A percentile compares a stretch with the other conserved stretches of the same genome.
Conservation (phyloP, 495 filamentous ascomycete genomes). For the Lasiosphaeris hirsuta region DNA sequence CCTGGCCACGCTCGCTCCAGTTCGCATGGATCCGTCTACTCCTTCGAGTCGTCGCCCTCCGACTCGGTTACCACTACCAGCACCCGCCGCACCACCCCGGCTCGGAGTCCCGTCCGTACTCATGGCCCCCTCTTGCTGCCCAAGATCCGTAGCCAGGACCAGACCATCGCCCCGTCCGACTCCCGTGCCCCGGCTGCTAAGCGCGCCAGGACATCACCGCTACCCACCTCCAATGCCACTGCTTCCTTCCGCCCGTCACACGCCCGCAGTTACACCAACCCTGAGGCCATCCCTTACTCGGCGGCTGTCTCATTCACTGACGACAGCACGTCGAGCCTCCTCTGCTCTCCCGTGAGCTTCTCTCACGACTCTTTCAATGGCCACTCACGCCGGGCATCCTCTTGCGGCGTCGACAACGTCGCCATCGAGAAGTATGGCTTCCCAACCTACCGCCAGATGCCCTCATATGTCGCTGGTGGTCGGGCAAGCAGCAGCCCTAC, state of each 20-base stretch:
- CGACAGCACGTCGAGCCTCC: slow-evolving; percentile 37
- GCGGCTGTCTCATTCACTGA: slow-evolving; percentile 40
- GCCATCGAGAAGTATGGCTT: slow-evolving; percentile 68
- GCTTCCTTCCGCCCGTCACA: slow-evolving; percentile 46
- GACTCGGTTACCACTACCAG: slow-evolving; percentile 50
- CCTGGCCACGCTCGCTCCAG: slow-evolving; percentile 47
- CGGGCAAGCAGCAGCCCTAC: slow-evolving; percentile 31
- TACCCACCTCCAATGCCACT: slow-evolving; percentile 21
- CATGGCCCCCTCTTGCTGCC: slow-evolving; percentile 81
- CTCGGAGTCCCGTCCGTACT: slow-evolving; percentile 69
- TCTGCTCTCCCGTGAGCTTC: slow-evolving; percentile 68
- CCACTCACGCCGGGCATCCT: slow-evolving; percentile 62
- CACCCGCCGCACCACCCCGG: slow-evolving; percentile 71
- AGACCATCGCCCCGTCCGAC: slow-evolving; percentile 51
- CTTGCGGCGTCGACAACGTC: slow-evolving; percentile 64
- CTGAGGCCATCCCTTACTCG: slow-evolving; percentile 54
- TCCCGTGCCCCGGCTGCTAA: slow-evolving; percentile 35
- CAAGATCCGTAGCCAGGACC: slow-evolving; percentile 83
- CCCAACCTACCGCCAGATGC: slow-evolving; percentile 76
- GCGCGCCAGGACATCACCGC: slow-evolving; percentile 37
- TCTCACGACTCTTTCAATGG: slow-evolving; percentile 44
- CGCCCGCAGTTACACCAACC: slow-evolving; percentile 65
- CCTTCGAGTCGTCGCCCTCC: slow-evolving; percentile 72
- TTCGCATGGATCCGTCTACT: slow-evolving; percentile 54
- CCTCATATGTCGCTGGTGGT: slow-evolving; percentile 54